A percentile compares a stretch with the other conserved stretches of the same genome.
Conservation (phyloP, 495 filamentous ascomycete species). For the Cryomyces minteri region DNA sequence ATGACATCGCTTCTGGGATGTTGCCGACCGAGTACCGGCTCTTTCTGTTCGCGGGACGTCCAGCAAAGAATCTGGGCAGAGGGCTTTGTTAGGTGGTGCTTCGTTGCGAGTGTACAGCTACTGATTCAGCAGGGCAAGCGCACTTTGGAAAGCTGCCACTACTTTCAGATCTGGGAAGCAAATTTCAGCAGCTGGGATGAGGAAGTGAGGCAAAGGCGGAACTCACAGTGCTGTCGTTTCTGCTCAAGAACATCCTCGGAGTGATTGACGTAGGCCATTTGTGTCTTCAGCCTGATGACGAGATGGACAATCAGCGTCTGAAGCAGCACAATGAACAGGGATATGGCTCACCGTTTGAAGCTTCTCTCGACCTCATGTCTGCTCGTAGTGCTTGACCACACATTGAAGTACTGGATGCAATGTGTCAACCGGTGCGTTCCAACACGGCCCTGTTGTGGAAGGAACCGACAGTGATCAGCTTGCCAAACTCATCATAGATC, state of each 20-base stretch:
- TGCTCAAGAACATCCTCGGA: slow-evolving; percentile 9
- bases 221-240: slow-evolving; percentile 12
- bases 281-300: slow-evolving; percentile 9
- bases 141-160: slow-evolving; percentile 8
- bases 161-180: slow-evolving; percentile 2
- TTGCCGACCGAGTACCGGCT: neutral
- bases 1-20: neutral
- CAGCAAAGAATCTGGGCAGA: neutral
- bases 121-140: slow-evolving; percentile 3
- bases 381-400: slow-evolving; percentile 3
- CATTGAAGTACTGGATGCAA: slow-evolving; percentile 5
- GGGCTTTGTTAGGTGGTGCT: neutral
- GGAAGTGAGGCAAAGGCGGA: neutral
- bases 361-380: slow-evolving; percentile 7
- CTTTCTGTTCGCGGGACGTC: neutral
- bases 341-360: slow-evolving; percentile 6
- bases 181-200: neutral
- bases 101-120: neutral
- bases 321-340: neutral
- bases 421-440: neutral
- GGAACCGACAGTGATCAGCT: neutral
- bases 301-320: neutral
- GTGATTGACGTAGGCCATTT: slow-evolving; percentile 7
- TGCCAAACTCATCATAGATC: slow-evolving; percentile 8
- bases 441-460: neutral